Percentiles rank a stretch among this genome's conserved stretches.
Evolutionary conservation across 2,329 filamentous ascomycete species (phyloP).

Genomic region (Anisogramma anomala): DNA sequence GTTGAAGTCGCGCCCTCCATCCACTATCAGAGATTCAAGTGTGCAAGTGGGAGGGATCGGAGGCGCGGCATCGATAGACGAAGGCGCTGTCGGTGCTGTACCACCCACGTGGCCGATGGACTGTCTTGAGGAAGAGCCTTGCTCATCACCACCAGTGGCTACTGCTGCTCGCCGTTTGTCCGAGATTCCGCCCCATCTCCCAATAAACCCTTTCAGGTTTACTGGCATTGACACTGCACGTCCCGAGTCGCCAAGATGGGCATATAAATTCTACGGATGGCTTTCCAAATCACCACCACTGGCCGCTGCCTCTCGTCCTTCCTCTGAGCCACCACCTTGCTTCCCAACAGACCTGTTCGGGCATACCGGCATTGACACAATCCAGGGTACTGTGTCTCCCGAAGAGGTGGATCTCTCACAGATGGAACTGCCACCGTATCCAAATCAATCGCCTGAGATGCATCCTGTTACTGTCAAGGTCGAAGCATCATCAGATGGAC

Average conservation of each 20-base stretch:
- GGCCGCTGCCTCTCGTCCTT: not conserved
- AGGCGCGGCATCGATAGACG: not conserved
- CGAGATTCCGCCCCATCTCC: too few species aligned
- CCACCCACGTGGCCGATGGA: not conserved
- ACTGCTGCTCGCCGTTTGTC: too few species aligned
- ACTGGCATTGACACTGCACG: too few species aligned
- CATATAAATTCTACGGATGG: too few species aligned
- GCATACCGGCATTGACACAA: not conserved
- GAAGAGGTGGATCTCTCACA: conserved; percentile 13
- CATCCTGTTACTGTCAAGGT: conserved; percentile 27
- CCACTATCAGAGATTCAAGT: not conserved
- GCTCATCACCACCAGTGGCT: not conserved
- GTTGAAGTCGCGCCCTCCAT: conserved; percentile 2
- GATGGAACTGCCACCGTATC: conserved; percentile 23
- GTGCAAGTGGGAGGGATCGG: not conserved
- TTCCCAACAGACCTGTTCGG: not conserved
- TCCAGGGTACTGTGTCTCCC: not conserved
- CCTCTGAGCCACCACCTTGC: not conserved
- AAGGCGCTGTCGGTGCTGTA: not conserved
- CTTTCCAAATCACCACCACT: not conserved
- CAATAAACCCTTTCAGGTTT: too few species aligned
- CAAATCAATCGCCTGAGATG: conserved; percentile 8
- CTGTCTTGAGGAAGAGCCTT: not conserved
- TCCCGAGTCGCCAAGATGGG: too few species aligned
- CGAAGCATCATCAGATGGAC: conserved; percentile 43